Conservation (phyloP, 1,284 basidiomycete species). For the Pterula multifida region DNA sequence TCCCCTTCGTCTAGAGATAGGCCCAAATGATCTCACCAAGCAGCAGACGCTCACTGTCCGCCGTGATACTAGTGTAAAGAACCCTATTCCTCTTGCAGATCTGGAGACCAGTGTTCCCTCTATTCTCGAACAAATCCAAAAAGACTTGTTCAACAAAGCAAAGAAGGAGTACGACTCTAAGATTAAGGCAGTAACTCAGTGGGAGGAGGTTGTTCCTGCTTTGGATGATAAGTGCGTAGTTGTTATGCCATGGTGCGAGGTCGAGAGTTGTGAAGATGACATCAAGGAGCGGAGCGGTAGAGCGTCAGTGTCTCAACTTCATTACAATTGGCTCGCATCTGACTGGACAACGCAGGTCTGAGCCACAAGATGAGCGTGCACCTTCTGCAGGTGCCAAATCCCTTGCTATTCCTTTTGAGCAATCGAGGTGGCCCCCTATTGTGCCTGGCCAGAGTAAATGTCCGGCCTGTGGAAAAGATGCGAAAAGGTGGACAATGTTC, state of each 20-base stretch:
- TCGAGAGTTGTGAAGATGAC: conserved; percentile 89
- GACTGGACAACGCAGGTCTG: conserved; percentile 37
- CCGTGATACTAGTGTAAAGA: conserved; percentile 78
- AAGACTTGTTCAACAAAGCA: conserved; percentile 80
- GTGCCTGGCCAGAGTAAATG: conserved; percentile 77
- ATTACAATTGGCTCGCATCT: conserved; percentile 2
- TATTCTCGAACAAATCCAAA: conserved; percentile 82
- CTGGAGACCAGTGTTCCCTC: conserved; percentile 46
- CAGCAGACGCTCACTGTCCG: conserved; percentile 78
- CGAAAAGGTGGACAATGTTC: conserved; percentile 90
- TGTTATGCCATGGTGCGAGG: conserved; percentile 96
- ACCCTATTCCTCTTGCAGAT: conserved; percentile 56
- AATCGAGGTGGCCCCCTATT: conserved; percentile 68
- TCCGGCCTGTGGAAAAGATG: conserved; percentile 71
- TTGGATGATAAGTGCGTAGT: conserved; percentile 85
- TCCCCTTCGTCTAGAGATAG: conserved; percentile 93
- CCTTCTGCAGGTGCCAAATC: conserved; percentile 99
- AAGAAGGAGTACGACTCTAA: conserved; percentile 66
- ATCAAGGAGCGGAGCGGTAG: conserved; percentile 91
- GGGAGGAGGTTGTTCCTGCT: conserved; percentile 87
- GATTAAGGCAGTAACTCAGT: conserved; percentile 67
- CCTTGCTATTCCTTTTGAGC: conserved; percentile 94
- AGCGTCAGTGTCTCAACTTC: conserved; percentile 45
- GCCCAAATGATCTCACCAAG: conserved; percentile 86
- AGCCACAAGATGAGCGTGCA: conserved; percentile 85